Evolutionary conservation across 106 monocot species (phyloP), one percentile per base, ranked within the genome.

Genomic region (Hemerocallis citrina): DNA sequence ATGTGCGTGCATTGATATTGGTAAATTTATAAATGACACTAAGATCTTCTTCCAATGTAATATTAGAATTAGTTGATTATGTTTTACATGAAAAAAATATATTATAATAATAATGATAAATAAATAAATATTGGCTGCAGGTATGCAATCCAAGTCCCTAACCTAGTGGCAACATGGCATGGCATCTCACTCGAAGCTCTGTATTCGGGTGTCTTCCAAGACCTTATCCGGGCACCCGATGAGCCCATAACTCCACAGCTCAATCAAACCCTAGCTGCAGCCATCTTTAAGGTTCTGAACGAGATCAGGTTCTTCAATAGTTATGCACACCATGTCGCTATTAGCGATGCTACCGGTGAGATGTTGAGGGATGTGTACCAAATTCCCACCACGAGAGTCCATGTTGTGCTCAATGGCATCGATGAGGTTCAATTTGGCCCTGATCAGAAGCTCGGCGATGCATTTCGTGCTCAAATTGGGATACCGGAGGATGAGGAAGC

Each of bases 341-440:
- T 88, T 62, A 99, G 92, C 66, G 88, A 99, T 70, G 69, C 75
- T 45, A 73, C 65, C 23, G 98, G 92, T 4, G 98, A 99, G 59
- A 88, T 92, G 74, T 82, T 99, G 40, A 71, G 98, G 23, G 98
- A 99, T 63, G 81, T 88, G 47, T 99, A 99, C 65, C 98, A 99
- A 50, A 79, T 99, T 63, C 92, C 91, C 0, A 9, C 24, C 39
- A 57, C 51, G 27, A 74, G 98, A 11, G 92, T 92, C 2, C 98
- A 99, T 67, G 88, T 99, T 47, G 85, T 99, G n/a, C 85, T 92
- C 34, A 99, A 92, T 72, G 98, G 98, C 37, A 82, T 99, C 13
- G 85, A 92, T 59, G 82, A 92, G 61, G 56, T 31, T n/a, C 68
- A 92, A 34, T 99, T 85, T 72, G 48, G 55, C 0, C 85, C 84